These are phyloP conservation scores for Corylus americana DNA, from an alignment of 306 rosid genomes.

Conservation along the genomic window DNA sequence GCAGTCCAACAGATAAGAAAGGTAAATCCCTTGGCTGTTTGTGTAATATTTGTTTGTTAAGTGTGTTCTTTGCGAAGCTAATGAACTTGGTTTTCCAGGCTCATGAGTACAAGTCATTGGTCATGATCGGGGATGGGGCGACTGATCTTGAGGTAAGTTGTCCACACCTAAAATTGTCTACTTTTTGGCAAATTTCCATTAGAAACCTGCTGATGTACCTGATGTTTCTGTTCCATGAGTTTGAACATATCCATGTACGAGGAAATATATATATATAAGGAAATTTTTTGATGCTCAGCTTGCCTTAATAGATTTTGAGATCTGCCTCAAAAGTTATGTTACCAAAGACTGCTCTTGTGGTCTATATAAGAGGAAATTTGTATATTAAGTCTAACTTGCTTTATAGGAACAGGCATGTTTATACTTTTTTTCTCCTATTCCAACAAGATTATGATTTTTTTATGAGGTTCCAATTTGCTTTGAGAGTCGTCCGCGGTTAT, in stretches of 20 bases:
- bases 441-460: not conserved
- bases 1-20: slow-evolving; percentile 80
- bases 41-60: slow-evolving; percentile 1
- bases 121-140: slow-evolving; percentile 95
- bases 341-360: not conserved
- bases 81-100: slow-evolving; percentile 55
- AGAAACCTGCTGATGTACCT: slow-evolving; percentile 3
- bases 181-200: not conserved
- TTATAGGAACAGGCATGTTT: not conserved
- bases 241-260: not conserved
- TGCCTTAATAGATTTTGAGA: not conserved
- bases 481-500: not conserved
- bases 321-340: not conserved
- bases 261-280: not conserved
- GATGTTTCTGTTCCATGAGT: not conserved
- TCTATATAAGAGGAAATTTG: too few species aligned
- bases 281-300: not conserved
- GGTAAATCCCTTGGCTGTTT: slow-evolving; percentile 47
- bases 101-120: slow-evolving; percentile 61
- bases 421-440: not conserved
- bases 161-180: slow-evolving; percentile 1
- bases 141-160: slow-evolving; percentile 88
- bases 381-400: not conserved
- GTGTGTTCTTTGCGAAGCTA: slow-evolving; percentile 30
- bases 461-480: too few species aligned